phyloP scores from a whole-genome alignment of 306 rosid genomes.

The Dicorynia guianensis region DNA sequence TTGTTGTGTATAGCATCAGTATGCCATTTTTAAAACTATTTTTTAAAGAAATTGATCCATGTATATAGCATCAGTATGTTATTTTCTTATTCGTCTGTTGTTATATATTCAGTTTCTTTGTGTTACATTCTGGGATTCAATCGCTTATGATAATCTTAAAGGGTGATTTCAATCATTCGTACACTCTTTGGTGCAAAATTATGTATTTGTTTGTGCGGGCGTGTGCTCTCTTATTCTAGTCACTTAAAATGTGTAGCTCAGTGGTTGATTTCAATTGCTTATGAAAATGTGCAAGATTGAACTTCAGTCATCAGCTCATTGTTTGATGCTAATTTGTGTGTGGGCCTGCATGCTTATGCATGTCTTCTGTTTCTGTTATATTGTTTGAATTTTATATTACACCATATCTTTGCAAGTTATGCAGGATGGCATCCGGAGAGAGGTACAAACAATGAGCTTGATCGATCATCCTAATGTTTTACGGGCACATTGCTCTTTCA shows the following conservation, averaged over 20 bases:
- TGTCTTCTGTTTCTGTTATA: not conserved
- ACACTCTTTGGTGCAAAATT: constrained; percentile 27
- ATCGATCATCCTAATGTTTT: constrained; percentile 84
- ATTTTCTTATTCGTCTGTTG: constrained; percentile 26
- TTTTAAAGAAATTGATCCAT: too few species aligned
- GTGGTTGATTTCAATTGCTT: not conserved
- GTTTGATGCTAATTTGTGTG: not conserved
- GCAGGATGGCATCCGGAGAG: constrained; percentile 96
- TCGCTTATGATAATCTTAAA: constrained; percentile 27
- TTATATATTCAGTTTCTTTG: constrained; percentile 15
- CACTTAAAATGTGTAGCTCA: not conserved
- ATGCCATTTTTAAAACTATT: too few species aligned
- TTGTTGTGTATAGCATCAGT: constrained; percentile 11
- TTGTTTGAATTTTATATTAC: not conserved
- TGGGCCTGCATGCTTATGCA: not conserved
- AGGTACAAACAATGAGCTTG: constrained; percentile 89
- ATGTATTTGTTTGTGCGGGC: not conserved
- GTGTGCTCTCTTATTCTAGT: not conserved
- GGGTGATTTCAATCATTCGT: constrained; percentile 27
- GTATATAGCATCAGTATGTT: constrained; percentile 3
- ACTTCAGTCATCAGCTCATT: not conserved
- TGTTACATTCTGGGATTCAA: constrained; percentile 25
- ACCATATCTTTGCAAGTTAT: constrained; percentile 43
- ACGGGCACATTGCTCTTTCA: constrained; percentile 93
- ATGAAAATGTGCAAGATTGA: not conserved